Evolutionary conservation across 768 basidiomycete genomes (phyloP).

Genomic region (Russula sp.): DNA sequence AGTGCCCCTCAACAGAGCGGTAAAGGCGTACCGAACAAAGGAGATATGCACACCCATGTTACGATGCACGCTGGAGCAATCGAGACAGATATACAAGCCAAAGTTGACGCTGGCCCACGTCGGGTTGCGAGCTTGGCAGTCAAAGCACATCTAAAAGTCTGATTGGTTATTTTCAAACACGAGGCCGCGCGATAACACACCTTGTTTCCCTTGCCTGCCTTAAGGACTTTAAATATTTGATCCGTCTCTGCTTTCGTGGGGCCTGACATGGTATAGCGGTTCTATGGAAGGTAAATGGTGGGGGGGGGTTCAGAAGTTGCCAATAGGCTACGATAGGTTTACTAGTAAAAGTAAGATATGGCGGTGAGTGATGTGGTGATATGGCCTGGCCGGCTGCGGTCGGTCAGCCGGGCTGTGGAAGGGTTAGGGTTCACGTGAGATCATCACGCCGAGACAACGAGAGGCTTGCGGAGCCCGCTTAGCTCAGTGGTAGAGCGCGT

Average conservation of each 20-base stretch:
- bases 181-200: slow-evolving; percentile 30
- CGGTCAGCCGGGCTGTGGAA: neutral
- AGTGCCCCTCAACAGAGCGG: neutral
- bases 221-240: slow-evolving; percentile 75
- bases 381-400: neutral
- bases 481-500: slow-evolving; percentile 29
- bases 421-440: neutral
- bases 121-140: slow-evolving; percentile 92
- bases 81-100: slow-evolving; percentile 94
- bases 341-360: too few relatives aligned
- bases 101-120: slow-evolving; percentile 97
- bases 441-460: neutral
- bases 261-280: slow-evolving; percentile 45
- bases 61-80: slow-evolving; percentile 91
- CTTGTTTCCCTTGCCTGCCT: slow-evolving; percentile 84
- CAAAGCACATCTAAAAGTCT: slow-evolving; percentile 69
- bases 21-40: slow-evolving; percentile 73
- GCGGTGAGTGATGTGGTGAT: neutral
- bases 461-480: slow-evolving; percentile 16
- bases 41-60: slow-evolving; percentile 98
- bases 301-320: neutral
- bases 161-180: neutral
- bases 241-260: slow-evolving; percentile 84
- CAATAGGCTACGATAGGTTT: too few relatives aligned
- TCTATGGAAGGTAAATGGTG: neutral